Evolutionary conservation across 805 yeast genomes (phyloP), one percentile per base, ranked within the genome.

Genomic region (Starmerella apicola): DNA sequence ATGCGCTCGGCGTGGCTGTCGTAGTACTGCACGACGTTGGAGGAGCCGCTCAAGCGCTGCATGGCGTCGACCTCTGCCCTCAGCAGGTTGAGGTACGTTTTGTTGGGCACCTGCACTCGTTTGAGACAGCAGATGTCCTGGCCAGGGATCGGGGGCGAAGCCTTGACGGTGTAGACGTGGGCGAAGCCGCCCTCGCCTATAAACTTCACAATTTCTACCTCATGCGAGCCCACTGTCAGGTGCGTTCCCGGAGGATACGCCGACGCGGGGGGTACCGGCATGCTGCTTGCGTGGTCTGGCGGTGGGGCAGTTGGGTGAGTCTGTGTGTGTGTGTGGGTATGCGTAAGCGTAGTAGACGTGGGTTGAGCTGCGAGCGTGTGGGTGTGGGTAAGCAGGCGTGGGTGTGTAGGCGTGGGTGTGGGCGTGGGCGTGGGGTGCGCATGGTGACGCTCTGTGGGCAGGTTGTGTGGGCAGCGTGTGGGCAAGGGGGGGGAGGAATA

Each of bases 41-140:
- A 70, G 48, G 81, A 72, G 7, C 94, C 94, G 45, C 77, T 66
- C 25, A 91, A 66, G 21, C 94, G 67, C 60, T 83, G 81, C 97
- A 91, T 88, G 10, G 96, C 94, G 56, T 91, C 97, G 13, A 91
- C 98, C 59, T 91, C 99, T 29, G 93, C 95, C 46, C 97, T 66
- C 37, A 91, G 65, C 19, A 78, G 71, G 51, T 81, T 83, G 56
- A 91, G 67, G 38, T 80, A 81, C 53, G 76, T 72, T 60, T 91
- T 91, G 56, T 80, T 84, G 3, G 96, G 96, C 3, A 91, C 98
- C 24, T 78, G 78, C n/a, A 91, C 97, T 47, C 98, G 71, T 60
- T 91, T 91, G 53, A 91, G 66, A 57, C 97, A 91, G 4, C 88
- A 95, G 8, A 56, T 10, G 68, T 59, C 40, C 59, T 60, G 36